These are phyloP conservation scores for Gillenia trifoliata DNA, from an alignment of 306 rosid species.

Conservation along the genomic window DNA sequence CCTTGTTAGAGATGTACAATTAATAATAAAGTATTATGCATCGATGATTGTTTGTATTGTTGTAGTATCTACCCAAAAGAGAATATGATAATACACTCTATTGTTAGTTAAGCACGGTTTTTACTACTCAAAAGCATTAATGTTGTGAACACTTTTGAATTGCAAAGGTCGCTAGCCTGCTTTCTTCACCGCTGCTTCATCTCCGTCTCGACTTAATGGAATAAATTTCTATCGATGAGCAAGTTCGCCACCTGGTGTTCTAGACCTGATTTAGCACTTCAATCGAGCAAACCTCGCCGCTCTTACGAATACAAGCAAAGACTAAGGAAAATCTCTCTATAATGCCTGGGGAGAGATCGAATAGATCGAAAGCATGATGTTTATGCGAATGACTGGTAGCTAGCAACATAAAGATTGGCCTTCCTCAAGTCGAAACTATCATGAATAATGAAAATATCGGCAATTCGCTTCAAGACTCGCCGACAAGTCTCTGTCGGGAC, in stretches of 20 bases:
- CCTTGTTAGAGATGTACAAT: too few species aligned
- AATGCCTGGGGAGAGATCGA: background rate
- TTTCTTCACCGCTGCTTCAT: background rate
- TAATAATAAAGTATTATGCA: too few species aligned
- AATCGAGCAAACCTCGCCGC: too few species aligned
- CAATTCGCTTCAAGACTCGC: too few species aligned
- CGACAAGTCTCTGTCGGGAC: too few species aligned
- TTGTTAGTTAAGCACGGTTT: too few species aligned
- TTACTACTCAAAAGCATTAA: too few species aligned
- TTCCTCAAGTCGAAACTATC: background rate
- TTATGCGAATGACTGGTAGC: conserved; percentile 8
- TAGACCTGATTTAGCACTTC: conserved; percentile 15
- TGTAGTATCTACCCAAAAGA: too few species aligned
- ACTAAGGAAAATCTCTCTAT: background rate
- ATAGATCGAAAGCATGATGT: conserved; percentile 9
- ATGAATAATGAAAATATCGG: background rate
- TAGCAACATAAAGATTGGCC: background rate
- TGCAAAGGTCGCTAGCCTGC: background rate
- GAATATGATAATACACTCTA: too few species aligned
- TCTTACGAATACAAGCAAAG: background rate
- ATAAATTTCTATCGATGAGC: conserved; percentile 3
- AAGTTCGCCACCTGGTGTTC: background rate
- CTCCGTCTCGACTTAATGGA: background rate
- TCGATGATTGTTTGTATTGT: too few species aligned
- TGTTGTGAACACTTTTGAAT: too few species aligned